Conservation (phyloP, 805 yeast species). For the Phaffomyces antillensis region DNA sequence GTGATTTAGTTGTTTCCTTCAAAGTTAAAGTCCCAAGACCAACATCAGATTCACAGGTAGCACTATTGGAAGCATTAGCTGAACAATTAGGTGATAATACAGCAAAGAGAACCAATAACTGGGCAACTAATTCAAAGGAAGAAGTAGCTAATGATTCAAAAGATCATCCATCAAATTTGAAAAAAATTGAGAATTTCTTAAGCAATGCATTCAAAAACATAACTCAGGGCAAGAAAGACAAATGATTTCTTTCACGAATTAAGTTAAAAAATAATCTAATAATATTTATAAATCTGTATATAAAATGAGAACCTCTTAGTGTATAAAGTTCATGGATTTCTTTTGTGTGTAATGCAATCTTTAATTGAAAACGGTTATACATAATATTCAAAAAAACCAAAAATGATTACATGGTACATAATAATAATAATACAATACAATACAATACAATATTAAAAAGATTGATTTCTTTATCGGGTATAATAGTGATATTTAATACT, state of each 20-base stretch:
- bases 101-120: slow-evolving; percentile 53
- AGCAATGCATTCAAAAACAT: slow-evolving; percentile 43
- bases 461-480: too few relatives aligned
- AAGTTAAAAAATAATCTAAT: not conserved
- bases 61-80: slow-evolving; percentile 89
- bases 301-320: too few relatives aligned
- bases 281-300: not conserved
- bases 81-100: slow-evolving; percentile 75
- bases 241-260: not conserved
- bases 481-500: not conserved
- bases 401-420: too few relatives aligned
- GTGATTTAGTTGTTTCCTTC: slow-evolving; percentile 71
- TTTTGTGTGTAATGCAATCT: not conserved
- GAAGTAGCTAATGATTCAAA: not conserved
- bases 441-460: too few relatives aligned
- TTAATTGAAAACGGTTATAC: not conserved
- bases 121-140: slow-evolving; percentile 8
- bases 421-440: too few relatives aligned
- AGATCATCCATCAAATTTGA: slow-evolving; percentile 39
- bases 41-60: slow-evolving; percentile 75
- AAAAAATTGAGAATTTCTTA: slow-evolving; percentile 46
- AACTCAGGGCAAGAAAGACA: slow-evolving; percentile 5
- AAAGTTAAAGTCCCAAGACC: slow-evolving; percentile 70
- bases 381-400: too few relatives aligned
- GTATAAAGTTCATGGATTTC: not conserved